phyloP scores from a whole-genome alignment of 2,329 filamentous ascomycete genomes.

The Hyphodiscus sp. region DNA sequence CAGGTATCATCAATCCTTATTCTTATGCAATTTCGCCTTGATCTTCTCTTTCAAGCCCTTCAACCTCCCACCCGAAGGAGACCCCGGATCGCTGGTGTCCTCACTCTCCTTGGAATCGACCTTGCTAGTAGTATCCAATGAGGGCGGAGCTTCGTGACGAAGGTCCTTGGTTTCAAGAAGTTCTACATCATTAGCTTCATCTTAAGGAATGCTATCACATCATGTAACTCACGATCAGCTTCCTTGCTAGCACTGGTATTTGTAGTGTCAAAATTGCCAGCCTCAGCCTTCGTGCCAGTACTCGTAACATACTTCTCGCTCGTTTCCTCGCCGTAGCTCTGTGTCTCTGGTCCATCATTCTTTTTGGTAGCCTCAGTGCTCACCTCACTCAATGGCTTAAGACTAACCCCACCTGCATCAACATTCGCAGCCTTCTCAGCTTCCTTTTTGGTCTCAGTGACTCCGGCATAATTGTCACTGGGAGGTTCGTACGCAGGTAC shows the following conservation, averaged over 20 bases:
- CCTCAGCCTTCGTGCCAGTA: conserved; percentile 54
- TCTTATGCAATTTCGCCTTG: conserved; percentile 59
- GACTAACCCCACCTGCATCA: neutral
- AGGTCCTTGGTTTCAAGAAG: conserved; percentile 48
- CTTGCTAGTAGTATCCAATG: conserved; percentile 12
- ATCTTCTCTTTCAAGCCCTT: conserved; percentile 55
- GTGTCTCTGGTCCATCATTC: conserved; percentile 13
- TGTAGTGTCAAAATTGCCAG: conserved; percentile 60
- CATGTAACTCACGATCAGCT: conserved; percentile 47
- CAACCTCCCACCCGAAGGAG: conserved; percentile 34
- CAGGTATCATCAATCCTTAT: conserved; percentile 5
- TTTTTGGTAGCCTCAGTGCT: conserved; percentile 13
- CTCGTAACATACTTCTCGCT: conserved; percentile 52
- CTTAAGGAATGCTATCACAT: conserved; percentile 20
- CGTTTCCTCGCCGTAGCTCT: conserved; percentile 39
- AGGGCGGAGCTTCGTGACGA: conserved; percentile 23
- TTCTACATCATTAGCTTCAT: conserved; percentile 31
- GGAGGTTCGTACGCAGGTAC: conserved; percentile 15
- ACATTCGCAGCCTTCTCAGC: conserved; percentile 3
- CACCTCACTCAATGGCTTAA: neutral
- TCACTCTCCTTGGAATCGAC: conserved; percentile 15
- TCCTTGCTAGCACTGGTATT: conserved; percentile 59
- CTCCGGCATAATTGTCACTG: conserved; percentile 8
- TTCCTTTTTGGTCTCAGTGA: conserved; percentile 13
- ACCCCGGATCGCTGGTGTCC: neutral